Evolutionary conservation across 2,329 filamentous ascomycete species (phyloP).

Genomic region (Scytalidium sp.): DNA sequence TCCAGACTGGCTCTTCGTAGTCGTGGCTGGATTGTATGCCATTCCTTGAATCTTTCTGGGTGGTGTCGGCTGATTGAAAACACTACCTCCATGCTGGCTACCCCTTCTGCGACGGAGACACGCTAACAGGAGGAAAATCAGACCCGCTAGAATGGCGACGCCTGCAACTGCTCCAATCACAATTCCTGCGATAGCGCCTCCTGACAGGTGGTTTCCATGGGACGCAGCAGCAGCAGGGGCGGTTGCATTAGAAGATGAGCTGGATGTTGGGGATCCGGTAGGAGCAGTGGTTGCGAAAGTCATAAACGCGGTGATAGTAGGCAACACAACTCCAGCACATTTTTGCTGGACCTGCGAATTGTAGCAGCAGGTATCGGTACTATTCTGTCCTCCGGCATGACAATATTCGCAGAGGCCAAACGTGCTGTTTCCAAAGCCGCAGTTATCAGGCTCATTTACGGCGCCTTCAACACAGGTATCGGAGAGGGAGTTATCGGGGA

Average conservation of each 20-base stretch:
- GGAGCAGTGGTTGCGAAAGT: slow-evolving; percentile 52
- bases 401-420: slow-evolving; percentile 87
- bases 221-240: slow-evolving; percentile 7
- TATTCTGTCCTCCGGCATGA: slow-evolving; percentile 76
- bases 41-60: slow-evolving; percentile 49
- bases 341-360: slow-evolving; percentile 70
- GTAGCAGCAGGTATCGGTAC: slow-evolving; percentile 93
- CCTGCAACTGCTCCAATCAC: slow-evolving; percentile 78
- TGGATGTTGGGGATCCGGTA: slow-evolving; percentile 40
- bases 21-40: slow-evolving; percentile 34
- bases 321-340: slow-evolving; percentile 76
- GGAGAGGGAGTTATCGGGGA: slow-evolving; percentile 77
- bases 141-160: slow-evolving; percentile 62
- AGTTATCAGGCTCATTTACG: slow-evolving; percentile 80
- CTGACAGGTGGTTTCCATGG: slow-evolving; percentile 55
- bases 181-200: slow-evolving; percentile 88
- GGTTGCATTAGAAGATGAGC: slow-evolving; percentile 11
- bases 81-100: slow-evolving; percentile 64
- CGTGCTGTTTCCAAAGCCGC: slow-evolving; percentile 72
- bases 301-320: slow-evolving; percentile 69
- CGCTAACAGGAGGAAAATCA: slow-evolving; percentile 58
- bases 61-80: slow-evolving; percentile 89
- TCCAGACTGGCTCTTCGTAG: slow-evolving; percentile 26
- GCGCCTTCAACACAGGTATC: slow-evolving; percentile 71
- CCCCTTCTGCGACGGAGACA: slow-evolving; percentile 49